Base-by-base conservation (phyloP, 2,329 filamentous ascomycete genomes). In the Chaetoscypha palmicola region DNA sequence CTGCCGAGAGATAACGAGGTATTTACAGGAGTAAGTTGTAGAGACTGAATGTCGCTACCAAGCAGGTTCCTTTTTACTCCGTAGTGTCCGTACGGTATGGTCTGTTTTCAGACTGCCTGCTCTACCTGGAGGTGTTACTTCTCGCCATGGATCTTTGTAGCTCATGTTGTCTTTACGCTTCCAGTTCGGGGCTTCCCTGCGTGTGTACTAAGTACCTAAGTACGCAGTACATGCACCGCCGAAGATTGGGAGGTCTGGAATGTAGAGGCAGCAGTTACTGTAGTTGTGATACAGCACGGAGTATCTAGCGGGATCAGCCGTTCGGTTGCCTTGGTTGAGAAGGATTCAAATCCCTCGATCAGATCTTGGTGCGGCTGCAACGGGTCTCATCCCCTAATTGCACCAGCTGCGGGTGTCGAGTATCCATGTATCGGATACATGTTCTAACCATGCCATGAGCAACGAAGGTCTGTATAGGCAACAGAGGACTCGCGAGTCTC, bases 341-440 rank as follows among this genome's bases (percentile, higher is more conserved):
- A 23, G 32, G 40, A 24, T 41, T 22, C 36, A 26, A 22, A 12
- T 42, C 26, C 34, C 36, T 33, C 46, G 41, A 42, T 43, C 37
- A 43, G 41, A 57, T 55, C 50, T 53, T 51, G 54, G 51, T 52
- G 43, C 57, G 57, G 57, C 58, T 53, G 56, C 49, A 57, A 22
- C 37, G 50, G 17, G 24, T 37, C 37, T 34, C 45, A 51, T 55
- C 57, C 56, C 56, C 57, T 52, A 48, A 54, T 51, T 52, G 46
- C 46, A 21, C 40, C 37, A 43, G 41, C 46, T 43, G 51, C n/a
- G 43, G 49, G 44, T 20, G 38, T 20, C 11, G 19, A 16, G 9
- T 20, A 45, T 42, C 43, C 47, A 50, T 49, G 53, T 49, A 49
- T 26, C 28, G 16, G 16, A 14, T 56, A 48, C 49, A 55, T 49